Conservation (phyloP, 164 flowering plant genomes). For the Akebia trifoliata region DNA sequence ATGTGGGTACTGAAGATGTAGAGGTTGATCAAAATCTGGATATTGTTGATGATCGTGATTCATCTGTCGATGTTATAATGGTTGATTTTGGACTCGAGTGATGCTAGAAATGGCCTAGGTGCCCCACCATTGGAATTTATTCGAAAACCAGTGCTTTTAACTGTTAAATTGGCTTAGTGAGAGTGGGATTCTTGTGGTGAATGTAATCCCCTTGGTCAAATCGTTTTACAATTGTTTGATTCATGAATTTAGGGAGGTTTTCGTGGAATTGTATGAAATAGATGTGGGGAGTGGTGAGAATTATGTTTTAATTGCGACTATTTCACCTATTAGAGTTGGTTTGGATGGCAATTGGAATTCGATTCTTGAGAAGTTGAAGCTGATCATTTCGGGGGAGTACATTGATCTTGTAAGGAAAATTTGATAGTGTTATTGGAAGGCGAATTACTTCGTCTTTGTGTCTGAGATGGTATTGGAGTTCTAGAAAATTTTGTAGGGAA, state of each 20-base stretch:
- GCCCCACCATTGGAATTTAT: constrained; percentile 78
- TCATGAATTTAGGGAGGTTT: constrained; percentile 36
- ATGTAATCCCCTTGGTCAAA: constrained; percentile 53
- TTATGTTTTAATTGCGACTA: constrained; percentile 63
- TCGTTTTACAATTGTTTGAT: constrained; percentile 38
- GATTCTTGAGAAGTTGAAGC: constrained; percentile 42
- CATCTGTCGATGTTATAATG: constrained; percentile 58
- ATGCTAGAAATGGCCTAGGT: constrained; percentile 42
- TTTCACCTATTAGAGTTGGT: constrained; percentile 20
- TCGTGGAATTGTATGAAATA: constrained; percentile 61
- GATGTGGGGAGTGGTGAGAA: constrained; percentile 76
- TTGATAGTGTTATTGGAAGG: background rate
- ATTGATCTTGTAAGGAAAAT: constrained; percentile 48
- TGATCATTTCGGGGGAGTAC: constrained; percentile 26
- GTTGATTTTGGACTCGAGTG: constrained; percentile 83
- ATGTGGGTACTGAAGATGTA: no score
- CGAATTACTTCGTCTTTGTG: no score
- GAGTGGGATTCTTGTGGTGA: constrained; percentile 56
- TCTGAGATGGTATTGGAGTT: background rate
- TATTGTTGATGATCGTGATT: constrained; percentile 4
- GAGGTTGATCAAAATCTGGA: background rate
- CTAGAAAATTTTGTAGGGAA: no score
- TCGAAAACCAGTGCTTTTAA: constrained; percentile 36
- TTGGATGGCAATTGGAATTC: constrained; percentile 18
- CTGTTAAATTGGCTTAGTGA: constrained; percentile 35